Conservation (phyloP, 148 eudicot species). For the Rhododendron griersonianum region DNA sequence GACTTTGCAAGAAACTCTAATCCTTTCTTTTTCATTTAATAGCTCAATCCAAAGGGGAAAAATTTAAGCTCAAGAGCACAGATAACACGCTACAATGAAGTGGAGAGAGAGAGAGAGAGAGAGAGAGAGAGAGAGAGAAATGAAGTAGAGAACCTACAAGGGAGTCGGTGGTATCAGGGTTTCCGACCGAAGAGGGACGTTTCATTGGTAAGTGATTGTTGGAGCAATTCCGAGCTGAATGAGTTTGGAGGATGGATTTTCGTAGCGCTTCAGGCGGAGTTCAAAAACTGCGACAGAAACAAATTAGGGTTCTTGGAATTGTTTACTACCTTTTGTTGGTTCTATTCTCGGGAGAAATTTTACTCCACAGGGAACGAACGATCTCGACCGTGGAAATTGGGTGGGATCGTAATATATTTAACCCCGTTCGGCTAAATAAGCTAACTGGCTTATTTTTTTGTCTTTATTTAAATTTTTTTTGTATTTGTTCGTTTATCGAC, state of each 20-base stretch:
- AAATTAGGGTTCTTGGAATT: not conserved
- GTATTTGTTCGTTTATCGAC: too few species aligned
- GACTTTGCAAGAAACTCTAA: not conserved
- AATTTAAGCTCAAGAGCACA: not conserved
- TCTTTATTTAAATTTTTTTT: too few species aligned
- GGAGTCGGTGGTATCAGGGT: not conserved
- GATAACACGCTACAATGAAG: not conserved
- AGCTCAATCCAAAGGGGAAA: not conserved
- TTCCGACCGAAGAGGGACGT: not conserved
- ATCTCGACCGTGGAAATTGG: not conserved
- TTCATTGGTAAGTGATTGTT: not conserved
- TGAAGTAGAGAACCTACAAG: not conserved
- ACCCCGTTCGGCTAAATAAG: too few species aligned
- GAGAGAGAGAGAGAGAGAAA: not conserved
- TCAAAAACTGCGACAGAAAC: not conserved
- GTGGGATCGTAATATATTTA: not conserved
- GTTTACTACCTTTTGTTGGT: not conserved
- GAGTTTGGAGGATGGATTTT: not conserved
- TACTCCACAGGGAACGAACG: not conserved
- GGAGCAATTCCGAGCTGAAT: not conserved
- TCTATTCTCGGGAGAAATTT: not conserved
- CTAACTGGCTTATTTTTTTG: too few species aligned
- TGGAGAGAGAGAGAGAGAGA: not conserved
- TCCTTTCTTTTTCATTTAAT: not conserved
- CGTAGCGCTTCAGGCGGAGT: not conserved